These are phyloP conservation scores for Melanogaster broomeanus DNA, from an alignment of 768 basidiomycete species.

Conservation along the genomic window DNA sequence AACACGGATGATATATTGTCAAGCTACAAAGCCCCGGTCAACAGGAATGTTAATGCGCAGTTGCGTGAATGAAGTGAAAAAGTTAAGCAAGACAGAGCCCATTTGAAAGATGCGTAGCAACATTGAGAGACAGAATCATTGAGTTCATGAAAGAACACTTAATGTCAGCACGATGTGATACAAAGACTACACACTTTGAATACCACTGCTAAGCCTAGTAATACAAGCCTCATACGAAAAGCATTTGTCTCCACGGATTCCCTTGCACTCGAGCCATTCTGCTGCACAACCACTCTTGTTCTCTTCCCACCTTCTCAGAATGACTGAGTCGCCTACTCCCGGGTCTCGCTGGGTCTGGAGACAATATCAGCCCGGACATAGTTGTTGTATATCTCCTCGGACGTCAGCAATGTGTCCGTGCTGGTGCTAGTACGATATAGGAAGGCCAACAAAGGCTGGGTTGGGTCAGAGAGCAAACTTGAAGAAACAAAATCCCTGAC, in stretches of 20 bases:
- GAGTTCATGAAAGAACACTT: background rate
- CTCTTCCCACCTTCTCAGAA: too few species aligned
- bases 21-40: conserved; percentile 14
- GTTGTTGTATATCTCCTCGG: conserved; percentile 74
- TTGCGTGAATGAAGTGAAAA: background rate
- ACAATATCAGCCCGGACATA: conserved; percentile 61
- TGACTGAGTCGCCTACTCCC: conserved; percentile 11
- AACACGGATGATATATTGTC: conserved; percentile 2
- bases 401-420: conserved; percentile 67
- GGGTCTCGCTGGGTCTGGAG: conserved; percentile 10
- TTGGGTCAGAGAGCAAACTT: background rate
- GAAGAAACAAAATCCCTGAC: background rate
- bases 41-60: conserved; percentile 2
- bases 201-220: too few species aligned
- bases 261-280: too few species aligned
- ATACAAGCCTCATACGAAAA: too few species aligned
- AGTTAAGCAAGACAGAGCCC: background rate
- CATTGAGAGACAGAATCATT: background rate
- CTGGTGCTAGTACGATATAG: conserved; percentile 54
- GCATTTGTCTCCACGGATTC: too few species aligned
- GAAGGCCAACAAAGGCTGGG: conserved; percentile 62
- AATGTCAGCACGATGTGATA: background rate
- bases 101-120: background rate
- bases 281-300: too few species aligned
- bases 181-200: conserved; percentile 10